Evolutionary conservation across 768 basidiomycete genomes (phyloP).

Genomic region (Leccinum boreale): DNA sequence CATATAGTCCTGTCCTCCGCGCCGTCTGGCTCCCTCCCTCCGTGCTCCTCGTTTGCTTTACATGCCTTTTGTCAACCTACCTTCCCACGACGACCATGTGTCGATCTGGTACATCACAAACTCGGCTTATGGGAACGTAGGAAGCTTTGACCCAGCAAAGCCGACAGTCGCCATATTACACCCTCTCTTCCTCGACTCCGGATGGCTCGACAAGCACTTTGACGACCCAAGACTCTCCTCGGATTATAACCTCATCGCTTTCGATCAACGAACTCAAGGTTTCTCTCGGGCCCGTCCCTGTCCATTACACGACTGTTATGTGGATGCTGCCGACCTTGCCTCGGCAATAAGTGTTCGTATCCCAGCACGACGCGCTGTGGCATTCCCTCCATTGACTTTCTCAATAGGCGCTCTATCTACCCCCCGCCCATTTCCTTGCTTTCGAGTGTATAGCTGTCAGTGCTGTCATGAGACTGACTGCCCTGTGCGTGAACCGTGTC

Average conservation of each 20-base stretch:
- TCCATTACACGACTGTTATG: constrained; percentile 68
- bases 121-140: constrained; percentile 53
- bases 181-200: constrained; percentile 63
- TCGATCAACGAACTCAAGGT: constrained; percentile 67
- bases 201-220: constrained; percentile 65
- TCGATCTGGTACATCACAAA: constrained; percentile 74
- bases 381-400: neutral
- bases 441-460: constrained; percentile 57
- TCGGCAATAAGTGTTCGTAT: constrained; percentile 55
- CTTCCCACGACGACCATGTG: constrained; percentile 60
- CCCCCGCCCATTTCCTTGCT: constrained; percentile 69
- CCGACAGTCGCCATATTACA: constrained; percentile 68
- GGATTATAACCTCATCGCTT: constrained; percentile 68
- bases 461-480: constrained; percentile 60
- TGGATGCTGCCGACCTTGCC: constrained; percentile 75
- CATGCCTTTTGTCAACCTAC: constrained; percentile 71
- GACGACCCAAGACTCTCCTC: constrained; percentile 59
- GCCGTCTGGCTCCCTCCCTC: constrained; percentile 1
- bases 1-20: constrained; percentile 7
- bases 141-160: constrained; percentile 61
- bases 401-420: constrained; percentile 54
- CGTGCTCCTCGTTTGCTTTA: constrained; percentile 35
- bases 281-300: constrained; percentile 51
- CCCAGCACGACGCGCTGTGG: neutral
- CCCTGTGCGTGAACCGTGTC: constrained; percentile 47